Conservation (phyloP, 768 basidiomycete genomes). For the Lactarius deliciosus region DNA sequence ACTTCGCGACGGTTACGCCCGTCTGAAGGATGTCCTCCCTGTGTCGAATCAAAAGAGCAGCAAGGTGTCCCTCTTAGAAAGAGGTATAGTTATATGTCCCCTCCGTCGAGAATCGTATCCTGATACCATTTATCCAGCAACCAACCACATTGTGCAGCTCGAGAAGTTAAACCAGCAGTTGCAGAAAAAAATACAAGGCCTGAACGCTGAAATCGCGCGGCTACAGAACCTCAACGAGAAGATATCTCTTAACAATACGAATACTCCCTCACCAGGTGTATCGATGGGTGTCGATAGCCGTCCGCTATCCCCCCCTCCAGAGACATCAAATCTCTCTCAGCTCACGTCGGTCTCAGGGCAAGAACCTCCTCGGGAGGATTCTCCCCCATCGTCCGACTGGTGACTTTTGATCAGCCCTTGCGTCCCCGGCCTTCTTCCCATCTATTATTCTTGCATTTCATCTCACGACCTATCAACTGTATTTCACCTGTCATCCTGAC, state of each 20-base stretch:
- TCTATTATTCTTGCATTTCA: constrained; percentile 30
- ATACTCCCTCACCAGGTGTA: constrained; percentile 53
- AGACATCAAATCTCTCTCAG: constrained; percentile 46
- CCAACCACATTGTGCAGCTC: constrained; percentile 71
- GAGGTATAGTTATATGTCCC: constrained; percentile 51
- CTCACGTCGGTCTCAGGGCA: constrained; percentile 59
- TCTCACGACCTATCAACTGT: constrained; percentile 32
- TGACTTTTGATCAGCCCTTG: constrained; percentile 34
- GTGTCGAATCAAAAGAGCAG: constrained; percentile 88
- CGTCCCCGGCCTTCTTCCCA: constrained; percentile 29
- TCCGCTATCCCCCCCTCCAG: constrained; percentile 66
- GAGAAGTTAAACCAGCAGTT: constrained; percentile 73
- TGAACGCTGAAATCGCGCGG: constrained; percentile 69
- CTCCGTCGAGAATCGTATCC: constrained; percentile 13
- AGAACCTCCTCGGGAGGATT: constrained; percentile 62
- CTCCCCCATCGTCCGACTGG: constrained; percentile 44
- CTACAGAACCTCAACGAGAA: constrained; percentile 80
- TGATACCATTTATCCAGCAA: constrained; percentile 47
- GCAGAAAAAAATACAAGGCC: constrained; percentile 59
- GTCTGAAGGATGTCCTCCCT: constrained; percentile 84
- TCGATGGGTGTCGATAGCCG: constrained; percentile 46
- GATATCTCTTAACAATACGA: constrained; percentile 65
- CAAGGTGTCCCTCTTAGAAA: constrained; percentile 84
- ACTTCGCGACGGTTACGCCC: constrained; percentile 84
- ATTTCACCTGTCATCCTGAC: constrained; percentile 36